Evolutionary conservation across 257 asterid species (phyloP).

Genomic region (Solanum etuberosum): DNA sequence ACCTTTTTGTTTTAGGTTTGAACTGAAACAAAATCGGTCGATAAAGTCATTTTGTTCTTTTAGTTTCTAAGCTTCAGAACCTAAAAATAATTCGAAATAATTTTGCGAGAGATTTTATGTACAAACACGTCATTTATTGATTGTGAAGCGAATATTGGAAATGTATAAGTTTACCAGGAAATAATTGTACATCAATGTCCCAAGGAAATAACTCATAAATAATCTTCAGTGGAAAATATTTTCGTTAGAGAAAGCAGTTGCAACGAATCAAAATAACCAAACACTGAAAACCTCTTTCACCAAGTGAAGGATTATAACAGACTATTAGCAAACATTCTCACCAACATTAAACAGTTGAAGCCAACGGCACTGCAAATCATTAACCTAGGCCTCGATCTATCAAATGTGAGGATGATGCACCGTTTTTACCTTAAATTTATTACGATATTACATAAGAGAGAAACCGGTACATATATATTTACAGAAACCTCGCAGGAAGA

Average conservation of each 20-base stretch:
- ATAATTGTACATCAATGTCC: too few species aligned
- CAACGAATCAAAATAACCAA: not conserved
- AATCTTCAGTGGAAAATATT: not conserved
- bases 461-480: not conserved
- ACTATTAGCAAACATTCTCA: not conserved
- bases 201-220: not conserved
- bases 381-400: not conserved
- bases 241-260: not conserved
- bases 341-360: not conserved
- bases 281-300: not conserved
- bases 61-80: not conserved
- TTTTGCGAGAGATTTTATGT: not conserved
- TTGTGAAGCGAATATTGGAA: not conserved
- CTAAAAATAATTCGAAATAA: too few species aligned
- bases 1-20: not conserved
- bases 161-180: not conserved
- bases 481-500: not conserved
- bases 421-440: not conserved
- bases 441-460: not conserved
- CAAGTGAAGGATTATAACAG: not conserved
- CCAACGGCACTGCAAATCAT: not conserved
- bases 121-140: not conserved
- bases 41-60: too few species aligned
- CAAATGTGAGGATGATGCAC: not conserved
- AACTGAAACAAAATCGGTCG: not conserved